Base-by-base conservation (phyloP, 371 early-diverging fungal genomes). In the Rhizopus stolonifer region DNA sequence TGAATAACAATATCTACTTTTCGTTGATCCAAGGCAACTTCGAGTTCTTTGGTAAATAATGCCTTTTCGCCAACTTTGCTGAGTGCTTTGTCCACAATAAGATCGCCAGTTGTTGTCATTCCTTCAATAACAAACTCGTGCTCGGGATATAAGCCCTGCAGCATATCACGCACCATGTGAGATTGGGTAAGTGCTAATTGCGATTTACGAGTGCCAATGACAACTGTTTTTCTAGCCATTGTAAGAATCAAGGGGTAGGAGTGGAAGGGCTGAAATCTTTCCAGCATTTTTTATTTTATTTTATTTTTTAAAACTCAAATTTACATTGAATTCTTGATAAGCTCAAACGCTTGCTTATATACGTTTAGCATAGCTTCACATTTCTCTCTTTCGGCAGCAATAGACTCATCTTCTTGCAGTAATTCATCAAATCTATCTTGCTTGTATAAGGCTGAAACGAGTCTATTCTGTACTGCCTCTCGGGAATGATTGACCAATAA, bases 31-130 rank as follows among this genome's bases (percentile, higher is more conserved):
- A 98, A 73, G 5, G 94, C 89, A 1, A 84, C 65, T 59, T 97
- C 95, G 4, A 97, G 80, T 56, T 97, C 98, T 55, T 95, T 94
- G 38, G 97, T 98, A 61, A 98, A 98, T 39, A 98, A 70, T 0
- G 89, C 80, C 61, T 95, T 96, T 54, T 90, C 84, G 22, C 98
- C 97, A 59, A 97, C 93, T 71, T 95, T 91, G 58, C 79, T 84
- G 42, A 98, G 72, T 0, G 97, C 87, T n/a, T 83, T 75, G 57
- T 91, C 85, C 44, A 91, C 84, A 47, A 91, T 84, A 53, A 89
- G 79, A 73, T 98, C 98, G 24, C 93, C 93, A 0, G 81, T 87
- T 4, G 96, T 95, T 4, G 88, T 79, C 87, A 95, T 94, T 36
- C 84, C 75, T 52, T 74, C 69, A 23, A 94, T 70, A 9, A 74